Evolutionary conservation across 495 filamentous ascomycete genomes (phyloP).

Genomic region (Umbilicaria muhlenbergii): DNA sequence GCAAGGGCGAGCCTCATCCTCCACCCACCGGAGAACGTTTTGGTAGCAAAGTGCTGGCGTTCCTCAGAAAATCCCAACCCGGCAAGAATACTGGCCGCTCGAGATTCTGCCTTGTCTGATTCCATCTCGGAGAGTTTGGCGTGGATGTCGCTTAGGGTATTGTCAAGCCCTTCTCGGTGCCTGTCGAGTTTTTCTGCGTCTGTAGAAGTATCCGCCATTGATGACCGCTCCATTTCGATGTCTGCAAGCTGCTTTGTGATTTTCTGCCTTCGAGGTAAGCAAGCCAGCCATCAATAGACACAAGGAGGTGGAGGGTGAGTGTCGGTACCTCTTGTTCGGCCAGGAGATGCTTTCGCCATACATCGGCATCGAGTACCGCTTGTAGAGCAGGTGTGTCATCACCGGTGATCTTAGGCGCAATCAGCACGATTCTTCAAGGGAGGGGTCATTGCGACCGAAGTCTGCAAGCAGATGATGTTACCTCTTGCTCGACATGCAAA

Average conservation of each 20-base stretch:
- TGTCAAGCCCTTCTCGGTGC: slow-evolving; percentile 78
- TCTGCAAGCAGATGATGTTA: slow-evolving; percentile 18
- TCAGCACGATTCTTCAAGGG: slow-evolving; percentile 3
- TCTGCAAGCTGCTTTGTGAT: slow-evolving; percentile 62
- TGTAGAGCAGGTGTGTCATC: slow-evolving; percentile 93
- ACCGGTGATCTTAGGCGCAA: slow-evolving; percentile 55
- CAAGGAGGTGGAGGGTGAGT: not conserved
- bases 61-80: slow-evolving; percentile 94
- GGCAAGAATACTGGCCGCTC: slow-evolving; percentile 89
- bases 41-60: slow-evolving; percentile 82
- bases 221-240: slow-evolving; percentile 64
- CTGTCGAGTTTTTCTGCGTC: slow-evolving; percentile 73
- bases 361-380: slow-evolving; percentile 93
- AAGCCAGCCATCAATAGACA: not conserved
- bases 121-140: slow-evolving; percentile 95
- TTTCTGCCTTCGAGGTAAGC: slow-evolving; percentile 39
- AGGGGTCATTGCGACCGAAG: not conserved
- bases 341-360: slow-evolving; percentile 94
- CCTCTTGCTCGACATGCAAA: slow-evolving; percentile 97
- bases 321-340: slow-evolving; percentile 66
- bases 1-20: slow-evolving; percentile 94
- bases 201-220: slow-evolving; percentile 70
- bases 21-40: slow-evolving; percentile 99
- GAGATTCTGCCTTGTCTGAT: slow-evolving; percentile 90
- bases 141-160: slow-evolving; percentile 79